Base-by-base conservation (phyloP, 352 stramenopile genomes). In the Globisporangium ultimum region DNA sequence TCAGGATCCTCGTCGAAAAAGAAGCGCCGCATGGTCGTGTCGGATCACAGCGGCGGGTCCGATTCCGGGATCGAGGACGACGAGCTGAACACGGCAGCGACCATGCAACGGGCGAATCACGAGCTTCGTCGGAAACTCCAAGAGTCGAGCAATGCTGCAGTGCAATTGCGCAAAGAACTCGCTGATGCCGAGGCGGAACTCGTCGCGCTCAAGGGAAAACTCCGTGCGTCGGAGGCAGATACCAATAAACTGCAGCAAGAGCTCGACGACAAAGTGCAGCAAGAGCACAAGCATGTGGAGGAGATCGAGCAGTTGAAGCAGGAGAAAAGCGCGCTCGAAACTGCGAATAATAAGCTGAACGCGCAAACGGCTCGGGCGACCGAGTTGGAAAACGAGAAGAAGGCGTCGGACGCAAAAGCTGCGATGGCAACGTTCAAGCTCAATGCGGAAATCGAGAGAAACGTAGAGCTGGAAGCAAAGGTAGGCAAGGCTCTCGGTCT, bases 161-260 rank as follows among this genome's bases (percentile, higher is more conserved):
- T 34, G 22, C 48, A 43, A n/a, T 22, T 62, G 11, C 32, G 36
- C 20, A 51, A 48, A 45, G 46, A 59, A 28, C 28, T 63, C 14
- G 50, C 28, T 12, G 58, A 63, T 14, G 34, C 41, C 2, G 58
- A 63, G 32, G 18, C 40, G 5, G 58, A 59, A 50, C 40, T 64
- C 15, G 34, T 55, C 0, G 11, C 50, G 10, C 34, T 57, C 18
- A 67, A 21, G 13, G 21, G 22, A 10, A 46, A 61, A 38, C 47
- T 60, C 0, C 47, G 52, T n/a, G 38, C 49, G 10, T 48, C 49
- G 15, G 15, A 56, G 3, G 53, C 50, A 9, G 45, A 36, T 40
- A 36, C 24, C 46, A 61, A 53, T 32, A 48, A 60, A 40, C 40
- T 66, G 9, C 11, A 28, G 11, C 28, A 58, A 3, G 53, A 55